Base-by-base conservation (phyloP, 2,329 filamentous ascomycete species). In the Aspergillus ochraceoroseus region DNA sequence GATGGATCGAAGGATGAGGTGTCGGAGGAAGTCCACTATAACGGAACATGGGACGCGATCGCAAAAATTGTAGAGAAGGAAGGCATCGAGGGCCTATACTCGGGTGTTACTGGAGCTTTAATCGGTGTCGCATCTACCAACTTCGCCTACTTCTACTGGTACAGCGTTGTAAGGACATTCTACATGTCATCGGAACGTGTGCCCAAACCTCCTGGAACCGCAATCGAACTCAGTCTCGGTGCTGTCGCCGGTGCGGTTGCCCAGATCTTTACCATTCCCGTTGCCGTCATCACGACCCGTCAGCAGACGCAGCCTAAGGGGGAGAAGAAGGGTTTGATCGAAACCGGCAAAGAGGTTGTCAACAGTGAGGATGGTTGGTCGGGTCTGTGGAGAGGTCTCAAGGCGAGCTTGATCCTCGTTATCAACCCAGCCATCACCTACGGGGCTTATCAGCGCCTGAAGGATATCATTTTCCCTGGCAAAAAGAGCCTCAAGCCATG, bases 121-220 rank as follows among this genome's bases (percentile, higher is more conserved):
- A 70, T 96, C 36, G 92, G 92, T 38, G 92, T 98, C 23, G 90
- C 88, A 1, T 95, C 89, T 17, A 96, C 90, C 37, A 98, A 98
- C 67, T 98, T 98, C 63, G 92, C 92, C 57, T 98, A 98, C 70
- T 98, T 98, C 65, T 98, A 98, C 71, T 96, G 90, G 89, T 96
- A 96, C 65, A 90, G 87, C 4, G 70, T 92, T 18, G 87, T 95
- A 20, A 81, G 92, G 48, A 80, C 80, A 11, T 66, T 95, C 13
- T 96, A 96, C 64, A 67, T 86, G 51, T 67, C 70, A 12, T 74
- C 73, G 15, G 70, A 68, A 52, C 77, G 76, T 51, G 70, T 77
- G 27, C 64, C 74, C 47, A 77, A 76, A 52, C 62, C 82, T 17
- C 87, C 88, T 2, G 82, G 85, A 13, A 96, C 89, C 0, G 77